A percentile compares a stretch with the other conserved stretches of the same genome.
These are phyloP conservation scores for Candida argentea DNA, from an alignment of 805 yeast genomes.

Conservation along the genomic window DNA sequence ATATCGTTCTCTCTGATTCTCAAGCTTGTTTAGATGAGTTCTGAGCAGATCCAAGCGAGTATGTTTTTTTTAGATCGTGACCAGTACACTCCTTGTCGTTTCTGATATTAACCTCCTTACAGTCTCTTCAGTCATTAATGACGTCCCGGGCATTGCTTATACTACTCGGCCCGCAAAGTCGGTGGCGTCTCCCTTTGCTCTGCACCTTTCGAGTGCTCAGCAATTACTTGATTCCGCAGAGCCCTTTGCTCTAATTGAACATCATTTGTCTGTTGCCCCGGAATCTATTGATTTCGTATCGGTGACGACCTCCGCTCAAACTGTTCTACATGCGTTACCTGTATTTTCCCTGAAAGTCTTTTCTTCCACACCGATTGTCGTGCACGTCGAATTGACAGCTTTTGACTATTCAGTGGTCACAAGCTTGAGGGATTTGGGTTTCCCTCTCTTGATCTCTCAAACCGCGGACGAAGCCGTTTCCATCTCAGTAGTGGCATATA, in stretches of 20 bases:
- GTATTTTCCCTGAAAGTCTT: slow-evolving; percentile 34
- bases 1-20: no score
- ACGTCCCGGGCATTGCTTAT: slow-evolving; percentile 24
- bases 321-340: slow-evolving; percentile 53
- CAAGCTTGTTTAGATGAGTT: slow-evolving; percentile 8
- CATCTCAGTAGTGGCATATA: slow-evolving; percentile 48
- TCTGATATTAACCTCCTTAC: slow-evolving; percentile 5
- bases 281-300: slow-evolving; percentile 22
- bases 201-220: slow-evolving; percentile 10
- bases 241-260: slow-evolving; percentile 38
- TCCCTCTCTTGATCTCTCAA: slow-evolving; percentile 60
- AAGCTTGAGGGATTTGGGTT: slow-evolving; percentile 62
- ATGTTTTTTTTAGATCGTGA: slow-evolving; percentile 1
- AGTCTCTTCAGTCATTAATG: slow-evolving; percentile 22
- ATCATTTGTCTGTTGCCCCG: slow-evolving; percentile 11
- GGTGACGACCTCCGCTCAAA: slow-evolving; percentile 41
- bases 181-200: slow-evolving; percentile 22
- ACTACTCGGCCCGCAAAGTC: slow-evolving; percentile 39
- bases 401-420: slow-evolving; percentile 62
- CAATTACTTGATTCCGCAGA: slow-evolving; percentile 39
- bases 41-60: slow-evolving; percentile 6
- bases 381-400: slow-evolving; percentile 48
- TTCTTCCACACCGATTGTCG: slow-evolving; percentile 35
- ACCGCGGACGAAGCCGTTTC: slow-evolving; percentile 41
- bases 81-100: not conserved